Evolutionary conservation across 1,284 basidiomycete species (phyloP), one percentile per base, ranked within the genome.

Genomic region (Sutorius eximius): DNA sequence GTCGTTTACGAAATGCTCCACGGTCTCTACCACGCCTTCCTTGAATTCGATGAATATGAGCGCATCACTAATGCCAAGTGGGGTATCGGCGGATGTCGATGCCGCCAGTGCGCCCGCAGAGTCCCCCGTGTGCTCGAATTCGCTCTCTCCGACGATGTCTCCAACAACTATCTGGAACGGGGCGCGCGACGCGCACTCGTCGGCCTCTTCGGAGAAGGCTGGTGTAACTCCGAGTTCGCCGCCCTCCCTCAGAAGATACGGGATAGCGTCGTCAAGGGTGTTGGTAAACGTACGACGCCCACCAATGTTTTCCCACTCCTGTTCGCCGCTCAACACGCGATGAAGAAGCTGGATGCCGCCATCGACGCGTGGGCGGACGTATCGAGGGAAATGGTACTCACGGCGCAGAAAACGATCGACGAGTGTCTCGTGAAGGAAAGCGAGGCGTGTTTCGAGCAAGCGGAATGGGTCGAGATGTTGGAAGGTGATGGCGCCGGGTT

Each of bases 1-100:
- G 83, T 93, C 60, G 83, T 91, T 16, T 82, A 89, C 63, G 91
- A 93, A 67, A 94, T 95, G 83, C 82, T 89, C 63, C 92, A 95
- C 66, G 92, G 92, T 1, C 82, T 95, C 43, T 91, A 87, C 72
- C 89, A 91, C 61, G 89, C 89, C 0, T 89, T 87, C 65, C 78
- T 91, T 44, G 81, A 87, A 27, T 90, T 91, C 63, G 75, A 84
- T 33, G 88, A 87, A 64, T 88, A 90, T 66, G 86, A 89, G 59
- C 74, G 77, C 8, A 77, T 89, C 57, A 90, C 87, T 0, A 80
- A 76, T 2, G 83, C 87, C 33, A 82, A 82, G 56, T 91, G 89
- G 87, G 87, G 87, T 22, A 82, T 82, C 0, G 86, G 86, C 1
- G 89, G 89, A 0, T 94, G 91, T 67, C 79, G 85, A 47, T 95